A percentile compares a stretch with the other conserved stretches of the same genome.
Evolutionary conservation across 371 early-diverging fungal species (phyloP).

Genomic region (Circinella umbellata): DNA sequence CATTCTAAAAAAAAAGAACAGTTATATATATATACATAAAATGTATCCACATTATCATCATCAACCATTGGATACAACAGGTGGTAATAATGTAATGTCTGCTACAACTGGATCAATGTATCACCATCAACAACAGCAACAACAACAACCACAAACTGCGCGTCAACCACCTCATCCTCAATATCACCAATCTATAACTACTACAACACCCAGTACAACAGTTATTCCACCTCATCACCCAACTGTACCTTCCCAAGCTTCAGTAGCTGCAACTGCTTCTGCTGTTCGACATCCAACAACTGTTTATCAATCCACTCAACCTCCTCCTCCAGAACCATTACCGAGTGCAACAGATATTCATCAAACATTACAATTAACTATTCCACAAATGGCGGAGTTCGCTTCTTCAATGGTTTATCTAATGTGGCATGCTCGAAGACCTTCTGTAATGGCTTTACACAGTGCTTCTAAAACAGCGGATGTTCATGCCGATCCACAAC

Average conservation of each 20-base stretch:
- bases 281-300: constrained; percentile 12
- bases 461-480: constrained; percentile 36
- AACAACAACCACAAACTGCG: too few species aligned
- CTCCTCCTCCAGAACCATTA: constrained; percentile 34
- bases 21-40: background rate
- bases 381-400: constrained; percentile 63
- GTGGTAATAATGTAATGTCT: constrained; percentile 16
- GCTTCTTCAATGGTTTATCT: constrained; percentile 70
- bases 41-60: constrained; percentile 24
- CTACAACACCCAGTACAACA: background rate
- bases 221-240: constrained; percentile 6
- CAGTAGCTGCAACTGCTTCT: constrained; percentile 13
- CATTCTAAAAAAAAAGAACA: too few species aligned
- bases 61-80: constrained; percentile 15
- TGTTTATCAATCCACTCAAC: constrained; percentile 16
- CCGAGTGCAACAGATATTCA: constrained; percentile 44
- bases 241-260: constrained; percentile 16
- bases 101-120: constrained; percentile 16
- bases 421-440: constrained; percentile 66
- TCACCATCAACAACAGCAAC: constrained; percentile 4
- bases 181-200: constrained; percentile 18
- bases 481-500: constrained; percentile 18
- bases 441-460: constrained; percentile 53
- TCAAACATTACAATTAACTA: constrained; percentile 34
- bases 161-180: constrained; percentile 19